Base-by-base conservation (phyloP, 2,329 filamentous ascomycete species). In the Pseudonectria foliicola region DNA sequence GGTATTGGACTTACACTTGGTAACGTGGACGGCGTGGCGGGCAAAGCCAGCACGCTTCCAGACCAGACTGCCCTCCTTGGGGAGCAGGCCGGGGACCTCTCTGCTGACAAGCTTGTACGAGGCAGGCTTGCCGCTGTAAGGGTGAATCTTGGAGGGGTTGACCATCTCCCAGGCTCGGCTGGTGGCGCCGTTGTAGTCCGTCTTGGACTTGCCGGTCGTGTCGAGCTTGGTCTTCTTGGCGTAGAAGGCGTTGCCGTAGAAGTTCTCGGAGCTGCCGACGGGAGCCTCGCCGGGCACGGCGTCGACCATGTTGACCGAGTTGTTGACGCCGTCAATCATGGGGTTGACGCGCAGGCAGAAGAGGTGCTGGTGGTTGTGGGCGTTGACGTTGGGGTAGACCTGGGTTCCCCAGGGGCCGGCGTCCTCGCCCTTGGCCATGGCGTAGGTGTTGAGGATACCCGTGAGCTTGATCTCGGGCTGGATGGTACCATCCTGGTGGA, bases 311-410 rank as follows among this genome's bases (percentile, higher is more conserved):
- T 87, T 90, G 39, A 95, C 71, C 0, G 87, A 89, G 59, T 95
- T 95, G 44, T 80, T 73, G 1, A 81, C 76, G 0, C 89, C 89
- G 55, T 95, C 89, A 36, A 95, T 75, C 54, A 90, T 92, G 23
- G 88, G 77, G 56, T 95, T 85, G 28, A 95, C 68, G 27, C 89
- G 85, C 28, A 95, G 67, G 56, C 87, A 95, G 75, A 95, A 95
- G 23, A 95, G 73, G 60, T 95, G 89, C 62, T 95, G 88, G 61
- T 95, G 89, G 66, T 95, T 95, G 65, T 95, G 89, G 1, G 89
- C 89, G 53, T 95, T 94, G 54, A 95, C 87, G 27, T 85, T 70
- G 0, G 86, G 85, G 54, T 90, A 92, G 7, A 95, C 89, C 59
- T 94, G 82, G 0, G 88, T 94, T 37, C 89, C 89, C 85, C 86